Base-by-base conservation (phyloP, 768 basidiomycete genomes). In the Hericium rajendrae region DNA sequence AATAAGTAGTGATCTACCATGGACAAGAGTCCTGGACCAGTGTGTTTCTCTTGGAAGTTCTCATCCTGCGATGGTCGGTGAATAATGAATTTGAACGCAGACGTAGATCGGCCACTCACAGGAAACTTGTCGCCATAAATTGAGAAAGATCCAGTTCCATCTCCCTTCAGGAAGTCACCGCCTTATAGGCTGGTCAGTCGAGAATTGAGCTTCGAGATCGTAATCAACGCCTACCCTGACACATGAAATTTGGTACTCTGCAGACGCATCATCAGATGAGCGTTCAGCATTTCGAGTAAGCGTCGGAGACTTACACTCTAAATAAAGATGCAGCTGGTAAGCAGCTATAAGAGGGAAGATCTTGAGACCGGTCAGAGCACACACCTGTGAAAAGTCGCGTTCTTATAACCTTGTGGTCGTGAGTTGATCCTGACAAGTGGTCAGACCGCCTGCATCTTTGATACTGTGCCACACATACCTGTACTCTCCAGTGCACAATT, bases 401-500 rank as follows among this genome's bases (percentile, higher is more conserved):
- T 80, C 70, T 95, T 97, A 74, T 91, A 97, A 4, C 93, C 93
- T 69, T 92, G 89, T 2, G 93, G 92, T 57, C 90, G 76, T 13
- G 86, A 81, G 63, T 94, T 91, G 6, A 91, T 80, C 63, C 89
- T 89, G 58, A 46, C 32, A 54, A 53, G 64, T 65, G 65, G 22
- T 38, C 59, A 13, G 20, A 12, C 37, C 18, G 38, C 43, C 32
- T 41, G 22, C 53, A 22, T 15, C 41, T 15, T 24, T 6, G 15
- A 4, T 12, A 28, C 10, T 16, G 22, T n/a, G 26, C 20, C 53
- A 48, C 28, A 41, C 76, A 53, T 66, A 94, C 90, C 92, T 81
- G 72, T 83, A 90, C 73, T 98, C 95, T n/a, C 97, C 97, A 2
- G 94, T 97, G 68, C 95, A 98, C 26, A 98, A 75, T 66, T 98